These are phyloP conservation scores for Zygnema circumcarinatum DNA, from an alignment of 139 green algal species.

Conservation along the genomic window DNA sequence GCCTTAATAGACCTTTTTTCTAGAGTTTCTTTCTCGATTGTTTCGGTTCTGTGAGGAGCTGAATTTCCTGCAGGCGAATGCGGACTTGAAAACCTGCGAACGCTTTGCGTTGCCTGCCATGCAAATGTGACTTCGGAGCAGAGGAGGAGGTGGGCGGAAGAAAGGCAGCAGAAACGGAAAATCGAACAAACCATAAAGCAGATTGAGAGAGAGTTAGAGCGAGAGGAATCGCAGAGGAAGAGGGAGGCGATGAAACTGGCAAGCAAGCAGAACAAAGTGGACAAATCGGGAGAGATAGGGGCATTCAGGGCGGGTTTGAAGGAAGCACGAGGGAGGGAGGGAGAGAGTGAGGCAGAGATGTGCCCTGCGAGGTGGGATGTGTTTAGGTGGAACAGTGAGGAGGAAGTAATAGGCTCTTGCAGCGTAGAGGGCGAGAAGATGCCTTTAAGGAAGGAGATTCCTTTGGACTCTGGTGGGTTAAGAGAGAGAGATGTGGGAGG, in stretches of 20 bases:
- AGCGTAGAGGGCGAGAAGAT: neutral
- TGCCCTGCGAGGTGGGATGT: neutral
- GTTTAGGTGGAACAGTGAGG: neutral
- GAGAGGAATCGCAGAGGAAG: neutral
- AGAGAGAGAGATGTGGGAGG: too few relatives aligned
- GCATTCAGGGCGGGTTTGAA: neutral
- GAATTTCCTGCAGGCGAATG: constrained; percentile 34
- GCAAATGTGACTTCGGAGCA: neutral
- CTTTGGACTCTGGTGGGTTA: too few relatives aligned
- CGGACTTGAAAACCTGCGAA: constrained; percentile 28
- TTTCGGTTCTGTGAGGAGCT: too few relatives aligned
- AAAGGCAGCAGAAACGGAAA: constrained; percentile 1
- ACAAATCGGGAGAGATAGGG: neutral
- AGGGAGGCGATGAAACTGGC: neutral
- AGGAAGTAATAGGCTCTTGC: neutral
- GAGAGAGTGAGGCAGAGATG: neutral
- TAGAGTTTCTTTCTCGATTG: too few relatives aligned
- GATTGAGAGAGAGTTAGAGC: neutral
- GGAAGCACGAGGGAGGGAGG: neutral
- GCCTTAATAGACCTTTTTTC: too few relatives aligned
- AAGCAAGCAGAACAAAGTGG: neutral
- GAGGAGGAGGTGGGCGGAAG: constrained; percentile 19
- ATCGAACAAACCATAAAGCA: neutral
- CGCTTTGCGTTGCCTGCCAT: constrained; percentile 24
- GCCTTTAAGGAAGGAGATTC: too few relatives aligned